Evolutionary conservation across 2,329 filamentous ascomycete species (phyloP).

Genomic region (Sclerotinia glacialis): DNA sequence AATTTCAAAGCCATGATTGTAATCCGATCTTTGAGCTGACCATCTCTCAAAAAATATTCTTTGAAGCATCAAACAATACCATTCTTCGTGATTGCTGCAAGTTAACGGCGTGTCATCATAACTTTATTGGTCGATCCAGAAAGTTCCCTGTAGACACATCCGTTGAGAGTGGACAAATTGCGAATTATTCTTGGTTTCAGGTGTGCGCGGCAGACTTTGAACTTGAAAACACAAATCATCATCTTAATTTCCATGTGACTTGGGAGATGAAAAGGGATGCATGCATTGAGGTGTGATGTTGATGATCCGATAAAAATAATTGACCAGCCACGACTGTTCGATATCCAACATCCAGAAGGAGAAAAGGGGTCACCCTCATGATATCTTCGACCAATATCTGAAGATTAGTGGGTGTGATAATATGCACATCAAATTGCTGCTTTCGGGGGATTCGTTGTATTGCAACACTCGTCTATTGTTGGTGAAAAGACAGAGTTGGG

Average conservation of each 20-base stretch:
- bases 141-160: neutral
- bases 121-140: neutral
- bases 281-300: conserved; percentile 1
- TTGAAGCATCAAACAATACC: neutral
- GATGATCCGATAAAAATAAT: conserved; percentile 12
- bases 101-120: neutral
- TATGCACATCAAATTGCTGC: conserved; percentile 10
- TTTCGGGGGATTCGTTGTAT: neutral
- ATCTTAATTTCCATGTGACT: neutral
- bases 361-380: neutral
- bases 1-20: neutral
- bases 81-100: neutral
- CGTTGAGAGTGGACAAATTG: neutral
- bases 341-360: neutral
- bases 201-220: neutral
- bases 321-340: neutral
- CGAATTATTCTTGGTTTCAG: neutral
- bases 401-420: neutral
- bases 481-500: neutral
- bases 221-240: neutral
- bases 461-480: neutral
- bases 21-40: neutral
- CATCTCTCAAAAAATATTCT: neutral
- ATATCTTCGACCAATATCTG: neutral
- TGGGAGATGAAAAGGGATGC: neutral